Conservation (phyloP, 352 stramenopile genomes). For the Phytophthora cryptogea region DNA sequence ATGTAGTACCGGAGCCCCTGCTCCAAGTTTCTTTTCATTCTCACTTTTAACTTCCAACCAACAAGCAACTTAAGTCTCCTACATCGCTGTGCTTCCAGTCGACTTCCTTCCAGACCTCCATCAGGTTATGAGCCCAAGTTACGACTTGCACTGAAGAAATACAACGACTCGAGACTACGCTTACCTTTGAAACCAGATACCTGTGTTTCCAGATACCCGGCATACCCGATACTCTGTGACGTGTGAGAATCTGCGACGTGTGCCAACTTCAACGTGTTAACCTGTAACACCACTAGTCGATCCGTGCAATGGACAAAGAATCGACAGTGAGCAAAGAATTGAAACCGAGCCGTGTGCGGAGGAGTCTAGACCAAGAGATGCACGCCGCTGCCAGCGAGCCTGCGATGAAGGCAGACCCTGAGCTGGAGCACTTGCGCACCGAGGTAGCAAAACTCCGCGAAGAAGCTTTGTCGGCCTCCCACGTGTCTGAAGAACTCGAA, state of each 20-base stretch:
- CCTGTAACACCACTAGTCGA: too few species aligned
- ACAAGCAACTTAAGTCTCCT: neutral
- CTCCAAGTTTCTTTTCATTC: neutral
- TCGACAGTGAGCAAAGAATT: too few species aligned
- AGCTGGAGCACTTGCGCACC: neutral
- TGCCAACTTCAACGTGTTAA: neutral
- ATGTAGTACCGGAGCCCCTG: neutral
- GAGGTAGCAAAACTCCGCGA: neutral
- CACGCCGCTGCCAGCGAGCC: neutral
- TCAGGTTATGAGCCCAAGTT: neutral
- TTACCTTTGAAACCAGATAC: neutral
- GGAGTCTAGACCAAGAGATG: neutral
- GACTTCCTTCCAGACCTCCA: neutral
- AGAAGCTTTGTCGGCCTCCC: neutral
- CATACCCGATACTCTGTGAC: neutral
- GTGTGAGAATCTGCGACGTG: conserved; percentile 4
- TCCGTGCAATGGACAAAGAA: too few species aligned
- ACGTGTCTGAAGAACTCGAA: neutral
- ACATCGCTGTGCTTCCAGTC: neutral
- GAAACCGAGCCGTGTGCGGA: too few species aligned
- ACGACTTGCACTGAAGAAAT: neutral
- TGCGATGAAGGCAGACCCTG: neutral
- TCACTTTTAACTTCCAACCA: neutral
- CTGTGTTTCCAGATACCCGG: neutral
- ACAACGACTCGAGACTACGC: neutral